These are phyloP conservation scores for Penicillium sp. DNA, from an alignment of 2,329 filamentous ascomycete species.

Conservation along the genomic window DNA sequence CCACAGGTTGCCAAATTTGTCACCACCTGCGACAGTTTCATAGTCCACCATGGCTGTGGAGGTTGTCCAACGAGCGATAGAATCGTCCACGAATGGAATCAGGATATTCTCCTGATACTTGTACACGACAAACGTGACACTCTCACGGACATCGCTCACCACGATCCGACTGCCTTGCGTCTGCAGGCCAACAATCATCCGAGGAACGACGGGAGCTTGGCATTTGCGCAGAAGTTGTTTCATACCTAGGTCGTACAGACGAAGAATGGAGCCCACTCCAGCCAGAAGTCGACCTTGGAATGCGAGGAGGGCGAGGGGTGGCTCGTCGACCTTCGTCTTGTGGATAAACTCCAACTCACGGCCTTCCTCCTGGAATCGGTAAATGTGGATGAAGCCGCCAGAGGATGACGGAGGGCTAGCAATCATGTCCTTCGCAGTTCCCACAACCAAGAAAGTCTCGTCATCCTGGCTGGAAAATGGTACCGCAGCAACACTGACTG, in stretches of 20 bases:
- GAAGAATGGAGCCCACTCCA: conserved; percentile 77
- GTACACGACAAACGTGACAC: conserved; percentile 88
- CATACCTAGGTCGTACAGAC: conserved; percentile 90
- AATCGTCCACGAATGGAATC: conserved; percentile 91
- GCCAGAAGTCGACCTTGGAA: conserved; percentile 89
- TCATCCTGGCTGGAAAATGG: conserved; percentile 85
- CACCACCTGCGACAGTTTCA: conserved; percentile 87
- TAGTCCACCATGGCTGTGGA: conserved; percentile 95
- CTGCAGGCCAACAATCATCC: conserved; percentile 82
- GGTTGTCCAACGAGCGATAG: conserved; percentile 84
- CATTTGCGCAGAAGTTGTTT: conserved; percentile 89
- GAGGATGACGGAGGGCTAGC: conserved; percentile 72
- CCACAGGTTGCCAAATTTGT: conserved; percentile 98
- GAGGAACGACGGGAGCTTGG: conserved; percentile 73
- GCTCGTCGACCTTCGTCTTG: conserved; percentile 88
- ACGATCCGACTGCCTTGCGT: conserved; percentile 89
- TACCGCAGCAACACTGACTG: conserved; percentile 79
- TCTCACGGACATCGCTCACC: conserved; percentile 89
- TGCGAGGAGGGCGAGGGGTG: conserved; percentile 80
- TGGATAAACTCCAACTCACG: conserved; percentile 89
- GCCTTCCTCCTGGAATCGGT: conserved; percentile 84
- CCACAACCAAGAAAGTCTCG: conserved; percentile 88
- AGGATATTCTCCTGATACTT: conserved; percentile 87
- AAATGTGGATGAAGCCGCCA: conserved; percentile 86
- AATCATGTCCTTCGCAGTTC: conserved; percentile 86